A percentile compares a stretch with the other conserved stretches of the same genome.
Conservation (phyloP, 2,329 filamentous ascomycete genomes). For the Penicillium sp. region DNA sequence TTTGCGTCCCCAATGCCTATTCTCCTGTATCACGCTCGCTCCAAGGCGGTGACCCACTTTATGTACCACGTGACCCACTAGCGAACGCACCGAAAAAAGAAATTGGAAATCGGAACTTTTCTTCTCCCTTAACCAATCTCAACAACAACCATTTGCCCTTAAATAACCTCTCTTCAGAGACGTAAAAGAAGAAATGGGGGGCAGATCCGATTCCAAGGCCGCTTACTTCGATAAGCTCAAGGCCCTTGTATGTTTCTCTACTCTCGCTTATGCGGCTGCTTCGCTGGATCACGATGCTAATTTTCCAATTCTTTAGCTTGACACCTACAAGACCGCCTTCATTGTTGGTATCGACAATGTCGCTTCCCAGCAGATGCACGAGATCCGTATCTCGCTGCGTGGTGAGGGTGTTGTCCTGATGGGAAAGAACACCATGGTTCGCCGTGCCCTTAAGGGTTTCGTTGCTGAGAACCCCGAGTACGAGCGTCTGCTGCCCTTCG, state of each 20-base stretch:
- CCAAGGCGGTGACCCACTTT: neutral
- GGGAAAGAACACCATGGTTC: slow-evolving; percentile 99
- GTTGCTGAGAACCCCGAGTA: slow-evolving; percentile 88
- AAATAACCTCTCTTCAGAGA: slow-evolving; percentile 95
- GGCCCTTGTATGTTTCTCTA: slow-evolving; percentile 54
- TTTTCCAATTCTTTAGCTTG: slow-evolving; percentile 54
- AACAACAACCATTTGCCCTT: slow-evolving; percentile 65
- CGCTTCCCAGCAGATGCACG: slow-evolving; percentile 99
- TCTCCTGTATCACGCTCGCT: neutral
- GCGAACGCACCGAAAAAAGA: slow-evolving; percentile 44
- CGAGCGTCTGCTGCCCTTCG: slow-evolving; percentile 92
- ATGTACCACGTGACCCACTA: slow-evolving; percentile 34
- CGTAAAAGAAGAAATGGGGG: slow-evolving; percentile 94
- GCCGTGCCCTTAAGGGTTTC: slow-evolving; percentile 97
- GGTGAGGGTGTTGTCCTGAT: slow-evolving; percentile 93
- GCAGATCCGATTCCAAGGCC: slow-evolving; percentile 91
- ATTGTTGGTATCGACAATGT: slow-evolving; percentile 99
- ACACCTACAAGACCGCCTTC: slow-evolving; percentile 97
- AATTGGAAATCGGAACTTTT: slow-evolving; percentile 24
- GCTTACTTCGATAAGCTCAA: slow-evolving; percentile 99
- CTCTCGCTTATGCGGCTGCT: neutral
- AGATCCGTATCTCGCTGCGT: slow-evolving; percentile 92
- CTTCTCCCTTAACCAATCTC: slow-evolving; percentile 24
- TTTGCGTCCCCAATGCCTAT: neutral
- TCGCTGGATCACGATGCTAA: neutral